Evolutionary conservation across 768 basidiomycete genomes (phyloP), one percentile per base, ranked within the genome.

Genomic region (Cystobasidium ongulense): DNA sequence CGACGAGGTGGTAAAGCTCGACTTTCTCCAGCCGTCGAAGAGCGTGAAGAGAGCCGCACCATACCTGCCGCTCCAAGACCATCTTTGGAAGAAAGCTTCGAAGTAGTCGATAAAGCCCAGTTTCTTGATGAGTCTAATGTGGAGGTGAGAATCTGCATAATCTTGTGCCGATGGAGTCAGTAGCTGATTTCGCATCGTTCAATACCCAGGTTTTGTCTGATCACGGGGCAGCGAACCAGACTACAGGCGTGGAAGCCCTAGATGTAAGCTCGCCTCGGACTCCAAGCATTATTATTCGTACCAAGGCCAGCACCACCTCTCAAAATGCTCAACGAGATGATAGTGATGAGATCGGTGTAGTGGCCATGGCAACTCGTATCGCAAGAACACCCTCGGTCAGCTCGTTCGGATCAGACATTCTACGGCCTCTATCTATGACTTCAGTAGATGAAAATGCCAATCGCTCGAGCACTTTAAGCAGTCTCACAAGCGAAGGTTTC

Each of bases 241-340:
- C 57, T 27, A 5, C 33, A 4, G 8, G 23, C 25, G 5, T 10
- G 11, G 21, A 27, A 59, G 4, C 29, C 8, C 23, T 15, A 7
- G 27, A 59, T 15, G 17, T 21, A 4, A 31, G 17, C 4, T 59
- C 33, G 29, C 11, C 57, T 15, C 5, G 57, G 5, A 11, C 4
- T 31, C 66, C 66, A 4, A 68, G 66, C 29, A 68, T 68, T 43
- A 68, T 68, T 17, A 39, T 68, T 35, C 66, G 66, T 5, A 68
- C 43, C 7, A 43, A 52, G 36, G 21, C 66, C 2, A 53, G 43
- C 31, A 10, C 17, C 13, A 53, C 38, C 10, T 33, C 46, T 17
- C 68, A 29, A 33, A 35, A 38, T 15, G 33, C 35, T 18, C 33
- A 64, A 36, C 3, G 5, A 18, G 63, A 64, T 38, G 38, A 36